These are phyloP conservation scores for Suillus luteus DNA, from an alignment of 768 basidiomycete species.

Conservation along the genomic window DNA sequence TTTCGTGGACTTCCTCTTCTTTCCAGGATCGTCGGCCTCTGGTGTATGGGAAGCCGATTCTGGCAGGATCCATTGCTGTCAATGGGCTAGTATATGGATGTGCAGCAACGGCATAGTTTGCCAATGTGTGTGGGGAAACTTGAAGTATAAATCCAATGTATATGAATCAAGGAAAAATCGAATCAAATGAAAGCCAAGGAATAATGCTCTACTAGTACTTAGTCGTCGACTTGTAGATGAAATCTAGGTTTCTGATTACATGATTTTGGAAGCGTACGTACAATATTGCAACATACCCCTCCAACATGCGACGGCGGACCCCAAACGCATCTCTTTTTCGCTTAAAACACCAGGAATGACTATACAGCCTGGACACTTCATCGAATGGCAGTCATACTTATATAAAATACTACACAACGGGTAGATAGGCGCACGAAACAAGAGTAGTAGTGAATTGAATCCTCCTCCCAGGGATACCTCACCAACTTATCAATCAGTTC, in stretches of 20 bases:
- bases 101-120: conserved; percentile 24
- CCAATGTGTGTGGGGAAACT: background rate
- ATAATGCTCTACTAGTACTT: background rate
- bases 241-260: conserved; percentile 6
- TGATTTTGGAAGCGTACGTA: conserved; percentile 5
- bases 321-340: no score
- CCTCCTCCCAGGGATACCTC: no score
- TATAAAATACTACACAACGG: no score
- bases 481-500: no score
- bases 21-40: conserved; percentile 33
- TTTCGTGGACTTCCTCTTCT: conserved; percentile 53
- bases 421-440: no score
- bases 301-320: no score
- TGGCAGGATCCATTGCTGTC: conserved; percentile 13
- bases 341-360: no score
- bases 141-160: background rate
- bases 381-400: no score
- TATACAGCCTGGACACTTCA: no score
- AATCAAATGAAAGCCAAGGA: background rate
- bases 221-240: background rate
- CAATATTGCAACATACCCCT: conserved; percentile 8
- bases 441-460: no score
- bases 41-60: conserved; percentile 20
- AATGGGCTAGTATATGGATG: conserved; percentile 29
- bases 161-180: conserved; percentile 1